Evolutionary conservation across 495 filamentous ascomycete species (phyloP).

Genomic region (Xylaria palmicola): DNA sequence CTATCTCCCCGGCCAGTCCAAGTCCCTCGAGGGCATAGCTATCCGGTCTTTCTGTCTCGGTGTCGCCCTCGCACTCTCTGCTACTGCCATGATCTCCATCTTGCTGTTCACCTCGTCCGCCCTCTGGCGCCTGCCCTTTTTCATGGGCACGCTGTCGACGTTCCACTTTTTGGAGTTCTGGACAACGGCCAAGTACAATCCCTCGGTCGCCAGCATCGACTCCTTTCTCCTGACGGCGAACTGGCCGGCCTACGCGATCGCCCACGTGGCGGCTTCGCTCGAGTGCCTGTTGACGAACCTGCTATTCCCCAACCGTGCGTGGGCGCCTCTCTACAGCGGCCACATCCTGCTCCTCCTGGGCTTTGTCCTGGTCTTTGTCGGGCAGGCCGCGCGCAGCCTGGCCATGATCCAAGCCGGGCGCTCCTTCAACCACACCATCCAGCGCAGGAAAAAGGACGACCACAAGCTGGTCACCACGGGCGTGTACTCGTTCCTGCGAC

Average conservation of each 20-base stretch:
- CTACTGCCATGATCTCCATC: conserved; percentile 41
- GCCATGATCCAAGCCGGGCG: conserved; percentile 89
- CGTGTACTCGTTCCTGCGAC: conserved; percentile 61
- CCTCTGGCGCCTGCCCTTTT: conserved; percentile 83
- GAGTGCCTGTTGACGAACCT: conserved; percentile 65
- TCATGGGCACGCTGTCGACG: conserved; percentile 67
- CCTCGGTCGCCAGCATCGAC: conserved; percentile 61
- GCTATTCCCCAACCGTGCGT: conserved; percentile 55
- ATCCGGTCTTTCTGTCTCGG: conserved; percentile 62
- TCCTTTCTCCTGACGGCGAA: conserved; percentile 87
- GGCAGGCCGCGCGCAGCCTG: conserved; percentile 68
- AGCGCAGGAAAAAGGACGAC: conserved; percentile 58
- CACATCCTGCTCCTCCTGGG: conserved; percentile 51
- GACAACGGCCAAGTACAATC: conserved; percentile 82
- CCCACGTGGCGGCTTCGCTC: conserved; percentile 68
- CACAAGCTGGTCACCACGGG: conserved; percentile 81
- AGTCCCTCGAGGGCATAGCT: conserved; percentile 78
- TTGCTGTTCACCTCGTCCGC: conserved; percentile 39
- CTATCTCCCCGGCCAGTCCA: conserved; percentile 57
- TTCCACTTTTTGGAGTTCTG: conserved; percentile 98
- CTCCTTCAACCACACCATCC: conserved; percentile 90
- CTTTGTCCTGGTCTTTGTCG: conserved; percentile 60
- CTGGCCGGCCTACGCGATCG: conserved; percentile 79
- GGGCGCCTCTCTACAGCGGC: conserved; percentile 33
- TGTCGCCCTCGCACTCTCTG: conserved; percentile 41